phyloP scores from a whole-genome alignment of 2,329 filamentous ascomycete genomes.

The Paracorniculantispora psalliotae region DNA sequence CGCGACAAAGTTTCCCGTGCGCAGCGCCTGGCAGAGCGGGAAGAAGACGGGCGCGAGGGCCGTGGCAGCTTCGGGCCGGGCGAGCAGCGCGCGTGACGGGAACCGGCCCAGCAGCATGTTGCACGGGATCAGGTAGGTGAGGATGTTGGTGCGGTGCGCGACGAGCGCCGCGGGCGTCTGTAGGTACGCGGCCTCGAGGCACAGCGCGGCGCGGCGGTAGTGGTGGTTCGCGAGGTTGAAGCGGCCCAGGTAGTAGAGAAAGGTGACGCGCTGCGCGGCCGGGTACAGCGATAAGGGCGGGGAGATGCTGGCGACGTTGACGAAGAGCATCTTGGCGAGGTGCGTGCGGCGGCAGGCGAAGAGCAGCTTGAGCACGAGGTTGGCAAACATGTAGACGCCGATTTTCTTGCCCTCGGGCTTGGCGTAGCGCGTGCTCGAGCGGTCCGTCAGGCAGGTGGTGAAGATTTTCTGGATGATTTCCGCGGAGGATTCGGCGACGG shows the following conservation, averaged over 20 bases:
- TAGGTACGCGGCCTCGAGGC: slow-evolving; percentile 73
- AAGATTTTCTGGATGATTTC: slow-evolving; percentile 89
- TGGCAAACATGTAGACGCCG: slow-evolving; percentile 88
- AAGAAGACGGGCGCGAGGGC: slow-evolving; percentile 62
- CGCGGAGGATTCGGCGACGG: slow-evolving; percentile 79
- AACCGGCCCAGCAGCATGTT: slow-evolving; percentile 84
- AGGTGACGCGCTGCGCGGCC: slow-evolving; percentile 81
- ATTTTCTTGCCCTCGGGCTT: slow-evolving; percentile 78
- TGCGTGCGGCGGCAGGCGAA: slow-evolving; percentile 83
- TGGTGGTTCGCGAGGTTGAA: slow-evolving; percentile 84
- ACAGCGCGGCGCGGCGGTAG: slow-evolving; percentile 70
- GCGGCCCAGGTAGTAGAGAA: slow-evolving; percentile 88
- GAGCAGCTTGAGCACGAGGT: slow-evolving; percentile 80
- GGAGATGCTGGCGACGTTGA: slow-evolving; percentile 78
- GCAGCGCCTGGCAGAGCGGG: slow-evolving; percentile 68
- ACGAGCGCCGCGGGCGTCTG: slow-evolving; percentile 59
- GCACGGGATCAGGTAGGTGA: slow-evolving; percentile 76
- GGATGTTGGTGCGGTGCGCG: slow-evolving; percentile 71
- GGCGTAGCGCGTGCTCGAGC: slow-evolving; percentile 56
- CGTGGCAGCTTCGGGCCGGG: slow-evolving; percentile 62
- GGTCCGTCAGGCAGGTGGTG: slow-evolving; percentile 81
- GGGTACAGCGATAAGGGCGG: slow-evolving; percentile 79
- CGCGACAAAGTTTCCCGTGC: slow-evolving; percentile 65
- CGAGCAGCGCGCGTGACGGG: slow-evolving; percentile 61
- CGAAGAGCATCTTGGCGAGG: slow-evolving; percentile 82